A percentile compares a stretch with the other conserved stretches of the same genome.
Evolutionary conservation across 768 basidiomycete genomes (phyloP).

Genomic region (Mycena sanguinolenta): DNA sequence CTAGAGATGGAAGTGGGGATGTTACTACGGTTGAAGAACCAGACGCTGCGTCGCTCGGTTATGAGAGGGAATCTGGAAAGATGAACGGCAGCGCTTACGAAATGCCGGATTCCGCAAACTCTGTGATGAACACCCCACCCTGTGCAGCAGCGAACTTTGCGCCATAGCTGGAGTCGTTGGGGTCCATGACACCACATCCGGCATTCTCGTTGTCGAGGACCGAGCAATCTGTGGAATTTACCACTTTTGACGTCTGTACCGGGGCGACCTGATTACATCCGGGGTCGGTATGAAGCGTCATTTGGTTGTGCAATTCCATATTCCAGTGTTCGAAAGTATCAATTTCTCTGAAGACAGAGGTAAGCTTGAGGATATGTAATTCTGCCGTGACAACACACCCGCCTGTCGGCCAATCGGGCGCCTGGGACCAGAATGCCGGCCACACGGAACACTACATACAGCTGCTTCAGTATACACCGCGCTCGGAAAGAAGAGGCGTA

Average conservation of each 20-base stretch:
- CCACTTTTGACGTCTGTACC: constrained; percentile 62
- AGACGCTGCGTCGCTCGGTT: constrained; percentile 55
- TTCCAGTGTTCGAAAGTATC: constrained; percentile 91
- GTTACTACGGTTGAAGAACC: constrained; percentile 71
- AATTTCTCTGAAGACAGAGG: constrained; percentile 61
- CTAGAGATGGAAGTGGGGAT: constrained; percentile 63
- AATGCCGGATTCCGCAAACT: constrained; percentile 75
- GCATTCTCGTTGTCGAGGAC: constrained; percentile 65
- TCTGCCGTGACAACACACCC: constrained; percentile 53
- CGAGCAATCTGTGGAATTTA: constrained; percentile 73
- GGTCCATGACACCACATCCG: constrained; percentile 76
- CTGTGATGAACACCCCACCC: constrained; percentile 84
- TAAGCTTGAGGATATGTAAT: background rate
- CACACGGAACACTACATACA: constrained; percentile 73
- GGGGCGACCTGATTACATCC: constrained; percentile 68
- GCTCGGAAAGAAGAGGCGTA: constrained; percentile 46
- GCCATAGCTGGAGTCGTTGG: constrained; percentile 71
- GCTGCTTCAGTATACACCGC: background rate
- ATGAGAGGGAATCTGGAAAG: background rate
- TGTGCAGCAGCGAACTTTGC: constrained; percentile 72
- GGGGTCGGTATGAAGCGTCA: constrained; percentile 77
- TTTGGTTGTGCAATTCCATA: constrained; percentile 70
- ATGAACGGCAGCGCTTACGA: constrained; percentile 57
- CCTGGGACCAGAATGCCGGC: constrained; percentile 76
- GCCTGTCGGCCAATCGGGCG: constrained; percentile 71